Evolutionary conservation across 2,329 filamentous ascomycete genomes (phyloP).

Genomic region (Sclerotinia subarctica): DNA sequence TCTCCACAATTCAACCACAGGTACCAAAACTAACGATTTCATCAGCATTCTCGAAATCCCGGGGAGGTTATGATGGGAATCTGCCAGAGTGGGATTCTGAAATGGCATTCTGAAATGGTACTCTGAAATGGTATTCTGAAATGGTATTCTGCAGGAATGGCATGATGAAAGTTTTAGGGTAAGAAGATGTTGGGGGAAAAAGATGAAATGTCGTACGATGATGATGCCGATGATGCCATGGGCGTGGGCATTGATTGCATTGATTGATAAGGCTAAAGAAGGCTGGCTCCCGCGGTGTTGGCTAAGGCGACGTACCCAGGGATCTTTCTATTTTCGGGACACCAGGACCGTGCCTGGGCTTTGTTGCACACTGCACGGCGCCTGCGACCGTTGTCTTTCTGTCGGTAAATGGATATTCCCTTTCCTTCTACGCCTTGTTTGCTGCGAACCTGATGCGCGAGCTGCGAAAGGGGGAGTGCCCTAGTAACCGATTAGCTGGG

Average conservation of each 20-base stretch:
- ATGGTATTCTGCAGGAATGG: neutral
- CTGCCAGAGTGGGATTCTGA: neutral
- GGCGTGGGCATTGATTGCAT: no score
- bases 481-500: neutral
- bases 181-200: neutral
- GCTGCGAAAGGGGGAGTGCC: neutral
- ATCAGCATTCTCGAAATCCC: neutral
- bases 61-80: neutral
- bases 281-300: neutral
- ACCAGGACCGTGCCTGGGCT: neutral
- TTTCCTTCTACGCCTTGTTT: neutral
- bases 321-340: neutral
- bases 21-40: neutral
- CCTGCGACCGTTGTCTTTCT: neutral
- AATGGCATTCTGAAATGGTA: neutral
- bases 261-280: neutral
- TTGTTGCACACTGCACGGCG: neutral
- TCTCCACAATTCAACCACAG: neutral
- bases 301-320: neutral
- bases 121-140: neutral
- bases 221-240: conserved; percentile 1
- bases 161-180: neutral
- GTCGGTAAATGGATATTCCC: neutral
- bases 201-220: conserved; percentile 10
- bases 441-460: neutral